Base-by-base conservation (phyloP, 306 rosid species). In the Cucumis hystrix region DNA sequence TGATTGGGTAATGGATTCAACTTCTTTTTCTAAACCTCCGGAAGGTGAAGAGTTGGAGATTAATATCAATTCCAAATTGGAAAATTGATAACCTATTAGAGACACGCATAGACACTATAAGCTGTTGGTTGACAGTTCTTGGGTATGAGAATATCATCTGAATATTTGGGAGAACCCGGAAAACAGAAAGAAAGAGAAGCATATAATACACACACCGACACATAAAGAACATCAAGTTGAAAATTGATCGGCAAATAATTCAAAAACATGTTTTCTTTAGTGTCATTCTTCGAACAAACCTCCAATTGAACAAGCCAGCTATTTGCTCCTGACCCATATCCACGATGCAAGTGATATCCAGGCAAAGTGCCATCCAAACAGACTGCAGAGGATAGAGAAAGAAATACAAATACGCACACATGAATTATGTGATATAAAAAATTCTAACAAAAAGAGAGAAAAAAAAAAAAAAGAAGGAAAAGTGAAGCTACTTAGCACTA, bases 291-390 rank as follows among this genome's bases (percentile, higher is more conserved):
- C 39, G 23, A 71, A 85, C 89, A 82, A 72, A 95, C 99, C 99
- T 95, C 99, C 87, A 95, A 89, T 77, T 95, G 94, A 82, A 95
- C 75, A 75, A 95, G 90, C 99, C 99, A 95, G 76, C 87, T 90
- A 69, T 89, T 85, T 66, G 93, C 82, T 81, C 99, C 98, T 18
- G 96, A 90, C 57, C 99, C 99, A 70, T 76, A 85, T 79, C 99
- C 99, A 21, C 87, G 87, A 82, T 95, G 90, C 81, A 84, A 79
- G 83, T 95, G 98, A 82, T 91, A 95, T 40, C 92, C 99, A 0
- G 98, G 99, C 85, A 92, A 84, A 28, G 98, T 88, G 80, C 99
- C 99, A 86, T 95, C 99, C 90, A 87, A 83, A 86, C 99, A 95
- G 10, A 95, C 98, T 95, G 88, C 74, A 67, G 6, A 28, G 45